Percentiles rank a stretch among this genome's conserved stretches.
Evolutionary conservation across 2,329 filamentous ascomycete species (phyloP).

Genomic region (Helotiales sp.): DNA sequence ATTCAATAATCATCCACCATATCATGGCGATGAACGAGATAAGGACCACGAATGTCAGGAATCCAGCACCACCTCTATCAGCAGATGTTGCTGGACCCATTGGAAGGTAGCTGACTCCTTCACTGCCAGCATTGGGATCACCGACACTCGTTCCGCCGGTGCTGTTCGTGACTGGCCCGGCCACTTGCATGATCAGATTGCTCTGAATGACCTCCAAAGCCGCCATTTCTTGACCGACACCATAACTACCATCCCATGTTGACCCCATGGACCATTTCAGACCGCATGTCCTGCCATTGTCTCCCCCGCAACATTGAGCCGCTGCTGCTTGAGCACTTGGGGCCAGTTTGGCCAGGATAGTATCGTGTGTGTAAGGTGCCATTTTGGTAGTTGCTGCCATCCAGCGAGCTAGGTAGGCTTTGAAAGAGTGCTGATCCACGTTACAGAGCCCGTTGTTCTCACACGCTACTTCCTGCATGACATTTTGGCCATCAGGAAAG

Average conservation of each 20-base stretch:
- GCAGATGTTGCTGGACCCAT: constrained; percentile 48
- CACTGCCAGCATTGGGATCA: constrained; percentile 38
- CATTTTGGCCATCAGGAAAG: constrained; percentile 56
- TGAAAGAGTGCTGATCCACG: constrained; percentile 66
- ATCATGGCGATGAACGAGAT: constrained; percentile 57
- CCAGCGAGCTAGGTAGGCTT: constrained; percentile 66
- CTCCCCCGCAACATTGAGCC: constrained; percentile 64
- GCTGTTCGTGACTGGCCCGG: constrained; percentile 51
- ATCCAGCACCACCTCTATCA: constrained; percentile 71
- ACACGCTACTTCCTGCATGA: constrained; percentile 71
- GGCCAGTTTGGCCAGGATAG: constrained; percentile 57
- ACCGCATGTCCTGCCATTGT: constrained; percentile 63
- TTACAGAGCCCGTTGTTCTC: constrained; percentile 66
- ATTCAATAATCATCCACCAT: constrained; percentile 55
- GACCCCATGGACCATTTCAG: constrained; percentile 57
- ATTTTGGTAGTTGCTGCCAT: constrained; percentile 60
- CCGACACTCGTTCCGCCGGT: constrained; percentile 64
- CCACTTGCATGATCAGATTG: constrained; percentile 57
- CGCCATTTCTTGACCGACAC: constrained; percentile 58
- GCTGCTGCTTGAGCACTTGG: constrained; percentile 64
- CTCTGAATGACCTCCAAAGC: constrained; percentile 58
- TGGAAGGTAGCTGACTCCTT: not conserved
- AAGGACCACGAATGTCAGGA: constrained; percentile 63
- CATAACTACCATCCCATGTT: constrained; percentile 61
- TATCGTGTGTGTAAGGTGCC: constrained; percentile 58